These are phyloP conservation scores for Rhodotorula sp. DNA, from an alignment of 1,284 basidiomycete species.

Conservation along the genomic window DNA sequence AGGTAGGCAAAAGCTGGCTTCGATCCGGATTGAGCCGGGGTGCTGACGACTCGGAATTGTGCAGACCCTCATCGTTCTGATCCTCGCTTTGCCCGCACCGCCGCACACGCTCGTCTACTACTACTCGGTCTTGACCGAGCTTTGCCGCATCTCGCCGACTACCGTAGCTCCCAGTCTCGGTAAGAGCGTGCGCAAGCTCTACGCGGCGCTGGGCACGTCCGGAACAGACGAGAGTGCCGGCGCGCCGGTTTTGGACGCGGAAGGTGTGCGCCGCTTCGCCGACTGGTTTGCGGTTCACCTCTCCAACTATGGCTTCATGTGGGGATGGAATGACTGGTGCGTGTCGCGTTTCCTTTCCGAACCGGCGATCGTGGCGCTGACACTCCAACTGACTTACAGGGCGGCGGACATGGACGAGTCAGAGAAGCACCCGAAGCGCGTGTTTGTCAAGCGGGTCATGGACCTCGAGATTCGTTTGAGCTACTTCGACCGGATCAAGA, in stretches of 20 bases:
- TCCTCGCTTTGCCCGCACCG: slow-evolving; percentile 74
- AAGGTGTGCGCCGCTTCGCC: slow-evolving; percentile 73
- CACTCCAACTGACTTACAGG: background rate
- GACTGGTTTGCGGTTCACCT: slow-evolving; percentile 97
- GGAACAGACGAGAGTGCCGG: slow-evolving; percentile 28
- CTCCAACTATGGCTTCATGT: slow-evolving; percentile 96
- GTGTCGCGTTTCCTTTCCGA: slow-evolving; percentile 41
- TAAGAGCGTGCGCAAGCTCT: slow-evolving; percentile 86
- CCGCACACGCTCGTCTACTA: slow-evolving; percentile 82
- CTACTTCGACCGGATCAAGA: slow-evolving; percentile 89
- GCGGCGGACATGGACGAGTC: slow-evolving; percentile 37
- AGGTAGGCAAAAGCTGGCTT: slow-evolving; percentile 55
- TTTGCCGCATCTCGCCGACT: slow-evolving; percentile 85
- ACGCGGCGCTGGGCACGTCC: slow-evolving; percentile 63
- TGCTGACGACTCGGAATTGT: background rate
- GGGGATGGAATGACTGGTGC: slow-evolving; percentile 99
- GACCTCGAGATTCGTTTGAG: slow-evolving; percentile 89
- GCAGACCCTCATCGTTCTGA: slow-evolving; percentile 65
- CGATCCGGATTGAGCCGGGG: background rate
- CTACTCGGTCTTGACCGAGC: slow-evolving; percentile 81
- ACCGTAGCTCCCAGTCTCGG: slow-evolving; percentile 96
- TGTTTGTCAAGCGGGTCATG: slow-evolving; percentile 82
- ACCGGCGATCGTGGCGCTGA: background rate
- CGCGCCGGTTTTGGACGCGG: slow-evolving; percentile 65
- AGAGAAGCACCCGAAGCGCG: slow-evolving; percentile 70